Percentiles rank a stretch among this genome's conserved stretches.
phyloP scores from a whole-genome alignment of 2,329 filamentous ascomycete species.

The Phialophora verrucosa region DNA sequence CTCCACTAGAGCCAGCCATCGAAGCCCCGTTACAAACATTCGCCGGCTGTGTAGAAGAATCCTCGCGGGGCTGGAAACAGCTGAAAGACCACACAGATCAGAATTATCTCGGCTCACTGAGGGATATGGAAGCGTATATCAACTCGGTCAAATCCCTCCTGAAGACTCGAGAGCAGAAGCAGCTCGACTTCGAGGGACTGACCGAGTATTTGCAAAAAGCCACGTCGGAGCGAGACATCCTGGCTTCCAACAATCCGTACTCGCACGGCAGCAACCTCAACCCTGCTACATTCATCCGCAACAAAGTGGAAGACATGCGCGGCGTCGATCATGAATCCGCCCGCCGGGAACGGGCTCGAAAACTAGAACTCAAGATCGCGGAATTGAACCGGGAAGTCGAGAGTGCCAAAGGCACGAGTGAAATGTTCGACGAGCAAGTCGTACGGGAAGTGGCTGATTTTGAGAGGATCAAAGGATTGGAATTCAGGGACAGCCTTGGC shows the following conservation, averaged over 20 bases:
- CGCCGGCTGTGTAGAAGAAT: conserved; percentile 82
- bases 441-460: conserved; percentile 92
- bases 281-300: conserved; percentile 83
- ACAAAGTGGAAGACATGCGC: conserved; percentile 94
- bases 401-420: conserved; percentile 79
- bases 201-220: conserved; percentile 95
- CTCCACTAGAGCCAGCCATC: conserved; percentile 84
- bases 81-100: conserved; percentile 92
- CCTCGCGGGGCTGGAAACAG: conserved; percentile 74
- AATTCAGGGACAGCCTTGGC: conserved; percentile 87
- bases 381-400: conserved; percentile 90
- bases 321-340: conserved; percentile 96
- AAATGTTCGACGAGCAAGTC: conserved; percentile 95
- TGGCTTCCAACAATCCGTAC: conserved; percentile 68
- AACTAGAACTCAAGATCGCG: conserved; percentile 90
- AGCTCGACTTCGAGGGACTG: conserved; percentile 94
- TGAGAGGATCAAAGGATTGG: conserved; percentile 91
- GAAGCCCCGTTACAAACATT: conserved; percentile 84
- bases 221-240: conserved; percentile 80
- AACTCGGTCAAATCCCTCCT: conserved; percentile 84
- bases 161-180: conserved; percentile 94
- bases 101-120: conserved; percentile 88
- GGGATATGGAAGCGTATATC: conserved; percentile 96
- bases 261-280: conserved; percentile 65
- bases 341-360: conserved; percentile 82